Percentiles rank a stretch among this genome's conserved stretches.
These are phyloP conservation scores for Pichia sp. DNA, from an alignment of 1,139 yeast genomes.

Conservation along the genomic window DNA sequence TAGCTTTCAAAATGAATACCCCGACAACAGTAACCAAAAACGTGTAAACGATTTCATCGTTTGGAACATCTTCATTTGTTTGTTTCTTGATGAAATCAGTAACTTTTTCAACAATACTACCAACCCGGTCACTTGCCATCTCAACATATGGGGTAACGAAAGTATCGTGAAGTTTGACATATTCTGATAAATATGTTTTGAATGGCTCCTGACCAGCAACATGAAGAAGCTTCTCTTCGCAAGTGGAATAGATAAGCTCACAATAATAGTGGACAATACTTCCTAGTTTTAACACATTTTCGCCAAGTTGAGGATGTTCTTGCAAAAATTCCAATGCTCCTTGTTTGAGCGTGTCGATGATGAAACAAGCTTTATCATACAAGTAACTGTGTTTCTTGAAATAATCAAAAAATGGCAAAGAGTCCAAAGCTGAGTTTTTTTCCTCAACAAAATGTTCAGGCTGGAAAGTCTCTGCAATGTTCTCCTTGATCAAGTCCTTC, in stretches of 20 bases:
- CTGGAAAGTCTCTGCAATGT: neutral
- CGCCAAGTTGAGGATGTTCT: neutral
- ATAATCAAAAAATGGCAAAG: neutral
- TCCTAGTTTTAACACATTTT: neutral
- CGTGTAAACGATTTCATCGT: slow-evolving; percentile 14
- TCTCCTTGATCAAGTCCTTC: neutral
- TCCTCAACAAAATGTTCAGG: neutral
- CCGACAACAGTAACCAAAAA: slow-evolving; percentile 19
- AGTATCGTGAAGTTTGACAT: slow-evolving; percentile 4
- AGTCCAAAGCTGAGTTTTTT: neutral
- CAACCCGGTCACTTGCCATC: slow-evolving; percentile 3
- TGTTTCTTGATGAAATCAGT: neutral
- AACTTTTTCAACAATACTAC: neutral
- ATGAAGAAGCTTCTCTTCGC: neutral
- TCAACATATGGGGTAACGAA: slow-evolving; percentile 16
- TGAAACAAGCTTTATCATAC: neutral
- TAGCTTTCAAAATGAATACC: slow-evolving; percentile 17
- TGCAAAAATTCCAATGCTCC: neutral
- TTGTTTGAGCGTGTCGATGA: neutral
- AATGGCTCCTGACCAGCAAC: slow-evolving; percentile 11
- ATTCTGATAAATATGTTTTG: slow-evolving; percentile 4
- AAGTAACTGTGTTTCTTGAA: neutral
- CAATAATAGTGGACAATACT: neutral
- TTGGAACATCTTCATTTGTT: neutral
- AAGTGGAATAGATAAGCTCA: slow-evolving; percentile 5